Conservation (phyloP, 129 eudicot genomes). For the Centaurea solstitialis region DNA sequence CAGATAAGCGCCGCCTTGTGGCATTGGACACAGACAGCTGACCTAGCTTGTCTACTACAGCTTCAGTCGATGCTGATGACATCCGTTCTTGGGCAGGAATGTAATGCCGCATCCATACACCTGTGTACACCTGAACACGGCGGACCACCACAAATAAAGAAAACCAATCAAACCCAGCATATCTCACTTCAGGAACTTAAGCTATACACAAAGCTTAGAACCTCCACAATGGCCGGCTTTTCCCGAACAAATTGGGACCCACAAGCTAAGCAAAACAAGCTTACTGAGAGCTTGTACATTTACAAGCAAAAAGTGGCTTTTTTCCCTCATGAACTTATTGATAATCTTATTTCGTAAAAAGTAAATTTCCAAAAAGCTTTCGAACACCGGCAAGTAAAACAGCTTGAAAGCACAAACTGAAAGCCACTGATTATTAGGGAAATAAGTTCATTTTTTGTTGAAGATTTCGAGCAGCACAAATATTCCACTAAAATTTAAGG, state of each 20-base stretch:
- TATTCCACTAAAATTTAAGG: neutral
- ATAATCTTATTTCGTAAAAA: neutral
- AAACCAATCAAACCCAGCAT: neutral
- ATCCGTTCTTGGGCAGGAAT: slow-evolving; percentile 67
- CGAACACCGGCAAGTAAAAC: too few relatives aligned
- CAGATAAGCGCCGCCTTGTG: slow-evolving; percentile 81
- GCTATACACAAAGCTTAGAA: too few relatives aligned
- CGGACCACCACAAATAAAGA: neutral
- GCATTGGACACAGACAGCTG: slow-evolving; percentile 91
- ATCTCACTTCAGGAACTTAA: too few relatives aligned
- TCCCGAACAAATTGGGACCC: neutral
- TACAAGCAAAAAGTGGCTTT: neutral
- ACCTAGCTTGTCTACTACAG: slow-evolving; percentile 68
- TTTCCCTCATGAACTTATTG: neutral
- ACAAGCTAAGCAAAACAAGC: neutral
- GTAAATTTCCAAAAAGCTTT: too few relatives aligned
- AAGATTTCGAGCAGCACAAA: neutral
- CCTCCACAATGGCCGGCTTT: too few relatives aligned
- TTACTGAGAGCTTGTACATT: too few relatives aligned
- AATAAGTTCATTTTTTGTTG: neutral
- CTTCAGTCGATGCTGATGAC: slow-evolving; percentile 30
- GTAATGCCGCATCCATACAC: slow-evolving; percentile 84
- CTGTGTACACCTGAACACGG: slow-evolving; percentile 76
- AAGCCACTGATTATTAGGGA: neutral
- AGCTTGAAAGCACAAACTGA: too few relatives aligned